A percentile compares a stretch with the other conserved stretches of the same genome.
These are phyloP conservation scores for Reticulascus tulasneorum DNA, from an alignment of 2,329 filamentous ascomycete species.

Conservation along the genomic window DNA sequence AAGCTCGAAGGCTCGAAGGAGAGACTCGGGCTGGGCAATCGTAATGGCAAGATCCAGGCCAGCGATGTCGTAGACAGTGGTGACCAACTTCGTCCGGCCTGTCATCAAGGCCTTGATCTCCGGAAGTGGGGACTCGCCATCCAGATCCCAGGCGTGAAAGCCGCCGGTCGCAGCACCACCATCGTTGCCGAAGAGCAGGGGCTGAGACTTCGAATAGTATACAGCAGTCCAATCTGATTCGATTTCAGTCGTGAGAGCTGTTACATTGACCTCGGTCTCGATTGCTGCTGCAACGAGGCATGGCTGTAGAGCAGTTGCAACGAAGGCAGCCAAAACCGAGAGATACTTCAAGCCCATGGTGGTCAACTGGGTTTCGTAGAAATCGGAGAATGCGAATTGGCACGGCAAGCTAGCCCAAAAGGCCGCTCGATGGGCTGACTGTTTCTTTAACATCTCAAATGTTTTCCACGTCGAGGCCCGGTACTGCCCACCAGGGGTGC, in stretches of 20 bases:
- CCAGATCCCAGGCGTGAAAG: constrained; percentile 32
- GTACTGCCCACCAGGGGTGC: too few species aligned
- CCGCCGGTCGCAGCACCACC: constrained; percentile 38
- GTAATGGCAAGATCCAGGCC: constrained; percentile 34
- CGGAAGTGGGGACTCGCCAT: constrained; percentile 22
- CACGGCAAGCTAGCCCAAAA: constrained; percentile 5
- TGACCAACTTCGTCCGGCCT: constrained; percentile 42
- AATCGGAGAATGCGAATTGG: constrained; percentile 3
- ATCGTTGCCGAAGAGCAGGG: constrained; percentile 42
- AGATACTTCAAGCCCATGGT: constrained; percentile 10
- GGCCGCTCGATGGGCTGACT: too few species aligned
- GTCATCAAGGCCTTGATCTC: constrained; percentile 28
- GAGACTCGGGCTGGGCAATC: constrained; percentile 38
- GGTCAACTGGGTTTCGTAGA: constrained; percentile 1
- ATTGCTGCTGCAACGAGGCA: constrained; percentile 4
- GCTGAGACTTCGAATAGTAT: constrained; percentile 30
- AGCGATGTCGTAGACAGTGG: constrained; percentile 31
- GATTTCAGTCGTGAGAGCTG: constrained; percentile 28
- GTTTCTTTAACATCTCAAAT: too few species aligned
- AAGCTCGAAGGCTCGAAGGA: constrained; percentile 35
- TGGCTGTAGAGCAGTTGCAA: constrained; percentile 6
- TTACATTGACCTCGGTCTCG: constrained; percentile 22
- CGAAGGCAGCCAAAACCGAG: constrained; percentile 4
- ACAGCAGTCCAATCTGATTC: constrained; percentile 38
- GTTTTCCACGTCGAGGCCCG: too few species aligned